Evolutionary conservation across 148 eudicot genomes (phyloP).

Genomic region (Diospyros kaki): DNA sequence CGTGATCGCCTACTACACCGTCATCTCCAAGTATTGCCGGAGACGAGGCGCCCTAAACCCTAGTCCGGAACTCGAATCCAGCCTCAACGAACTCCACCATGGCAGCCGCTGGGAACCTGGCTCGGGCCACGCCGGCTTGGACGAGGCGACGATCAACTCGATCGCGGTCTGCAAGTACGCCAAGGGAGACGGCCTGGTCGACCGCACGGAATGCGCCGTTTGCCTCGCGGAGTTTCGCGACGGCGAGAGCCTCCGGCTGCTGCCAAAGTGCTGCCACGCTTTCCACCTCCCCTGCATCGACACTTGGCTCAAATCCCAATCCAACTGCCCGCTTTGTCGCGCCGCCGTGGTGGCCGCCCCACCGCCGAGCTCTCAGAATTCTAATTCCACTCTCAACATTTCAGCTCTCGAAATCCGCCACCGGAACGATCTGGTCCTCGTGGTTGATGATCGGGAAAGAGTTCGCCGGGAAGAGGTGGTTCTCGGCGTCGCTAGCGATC

Average conservation of each 20-base stretch:
- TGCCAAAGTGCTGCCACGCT: slow-evolving; percentile 30
- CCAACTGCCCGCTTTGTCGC: slow-evolving; percentile 29
- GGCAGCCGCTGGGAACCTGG: too few species aligned
- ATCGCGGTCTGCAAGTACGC: slow-evolving; percentile 21
- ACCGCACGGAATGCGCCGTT: slow-evolving; percentile 22
- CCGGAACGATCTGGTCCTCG: neutral
- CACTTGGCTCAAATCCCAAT: slow-evolving; percentile 21
- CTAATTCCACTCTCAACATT: slow-evolving; percentile 5
- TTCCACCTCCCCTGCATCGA: slow-evolving; percentile 29
- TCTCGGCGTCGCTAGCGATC: neutral
- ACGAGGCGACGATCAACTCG: slow-evolving; percentile 16
- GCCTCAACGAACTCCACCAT: too few species aligned
- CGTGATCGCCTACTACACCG: slow-evolving; percentile 61
- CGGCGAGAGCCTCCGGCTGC: slow-evolving; percentile 18
- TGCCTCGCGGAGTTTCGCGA: slow-evolving; percentile 23
- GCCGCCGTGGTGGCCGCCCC: neutral
- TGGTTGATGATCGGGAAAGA: neutral
- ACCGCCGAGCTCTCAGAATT: neutral
- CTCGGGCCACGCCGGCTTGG: slow-evolving; percentile 8
- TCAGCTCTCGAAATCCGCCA: slow-evolving; percentile 14
- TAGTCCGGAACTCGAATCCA: neutral
- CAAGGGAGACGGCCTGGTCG: slow-evolving; percentile 17
- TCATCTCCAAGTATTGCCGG: slow-evolving; percentile 50
- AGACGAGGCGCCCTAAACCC: slow-evolving; percentile 4
- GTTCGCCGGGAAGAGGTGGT: neutral